phyloP scores from a whole-genome alignment of 306 rosid genomes.

The Gynostemma pentaphyllum region DNA sequence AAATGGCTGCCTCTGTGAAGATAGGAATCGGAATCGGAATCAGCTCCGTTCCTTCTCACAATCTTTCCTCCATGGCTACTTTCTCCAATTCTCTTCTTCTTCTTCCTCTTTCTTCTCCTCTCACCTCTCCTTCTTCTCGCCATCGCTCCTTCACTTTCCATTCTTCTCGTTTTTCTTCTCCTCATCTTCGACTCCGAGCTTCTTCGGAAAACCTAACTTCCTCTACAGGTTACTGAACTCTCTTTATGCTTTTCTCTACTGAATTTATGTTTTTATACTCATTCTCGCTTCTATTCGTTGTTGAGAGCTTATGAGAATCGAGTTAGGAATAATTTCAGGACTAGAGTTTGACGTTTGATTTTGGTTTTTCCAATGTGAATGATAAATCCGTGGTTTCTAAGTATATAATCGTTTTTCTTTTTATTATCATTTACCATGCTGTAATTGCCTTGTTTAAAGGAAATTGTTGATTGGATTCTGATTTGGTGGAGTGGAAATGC shows the following conservation, averaged over 20 bases:
- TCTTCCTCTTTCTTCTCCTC: conserved; percentile 27
- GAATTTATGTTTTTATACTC: neutral
- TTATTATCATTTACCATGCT: neutral
- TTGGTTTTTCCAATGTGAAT: neutral
- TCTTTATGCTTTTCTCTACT: neutral
- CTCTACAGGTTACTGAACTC: conserved; percentile 34
- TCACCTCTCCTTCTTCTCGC: conserved; percentile 21
- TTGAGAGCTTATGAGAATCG: no score
- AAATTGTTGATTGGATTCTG: neutral
- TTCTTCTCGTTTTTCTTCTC: conserved; percentile 25
- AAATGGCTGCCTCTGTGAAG: conserved; percentile 40
- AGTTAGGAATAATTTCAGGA: neutral
- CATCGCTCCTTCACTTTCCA: conserved; percentile 23
- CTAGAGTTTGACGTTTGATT: neutral
- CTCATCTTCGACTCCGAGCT: conserved; percentile 37
- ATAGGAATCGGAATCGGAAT: conserved; percentile 64
- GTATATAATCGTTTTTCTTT: neutral
- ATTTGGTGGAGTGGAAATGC: neutral
- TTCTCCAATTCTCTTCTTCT: conserved; percentile 20
- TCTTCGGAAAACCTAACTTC: conserved; percentile 26
- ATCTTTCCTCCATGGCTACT: conserved; percentile 33
- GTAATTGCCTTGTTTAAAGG: neutral
- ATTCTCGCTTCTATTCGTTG: neutral
- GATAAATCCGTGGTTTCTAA: neutral
- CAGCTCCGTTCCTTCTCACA: conserved; percentile 43